phyloP scores from a whole-genome alignment of 2,329 filamentous ascomycete species.

The Botryosphaeria dothidea region DNA sequence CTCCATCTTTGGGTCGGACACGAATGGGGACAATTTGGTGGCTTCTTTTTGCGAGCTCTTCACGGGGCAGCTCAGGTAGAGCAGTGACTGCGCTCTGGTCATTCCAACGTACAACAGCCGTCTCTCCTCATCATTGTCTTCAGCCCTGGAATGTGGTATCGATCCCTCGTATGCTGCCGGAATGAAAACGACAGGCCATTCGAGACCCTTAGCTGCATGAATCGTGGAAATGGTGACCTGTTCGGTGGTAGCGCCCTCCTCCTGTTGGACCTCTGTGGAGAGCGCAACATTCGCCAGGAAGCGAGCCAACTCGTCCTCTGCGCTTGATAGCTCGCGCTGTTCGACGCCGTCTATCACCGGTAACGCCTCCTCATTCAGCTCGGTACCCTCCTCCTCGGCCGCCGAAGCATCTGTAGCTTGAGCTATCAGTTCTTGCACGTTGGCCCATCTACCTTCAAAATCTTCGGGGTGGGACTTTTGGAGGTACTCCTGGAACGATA shows the following conservation, averaged over 20 bases:
- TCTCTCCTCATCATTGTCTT: conserved; percentile 85
- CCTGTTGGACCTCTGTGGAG: conserved; percentile 73
- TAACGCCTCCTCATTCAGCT: conserved; percentile 51
- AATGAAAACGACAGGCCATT: conserved; percentile 95
- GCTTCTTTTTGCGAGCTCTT: conserved; percentile 64
- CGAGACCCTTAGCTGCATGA: conserved; percentile 90
- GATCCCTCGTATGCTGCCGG: conserved; percentile 87
- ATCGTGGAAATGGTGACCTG: conserved; percentile 93
- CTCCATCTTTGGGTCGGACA: conserved; percentile 58
- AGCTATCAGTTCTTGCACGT: conserved; percentile 82
- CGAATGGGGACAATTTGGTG: conserved; percentile 70
- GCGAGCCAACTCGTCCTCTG: conserved; percentile 67
- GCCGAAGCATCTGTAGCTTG: conserved; percentile 72
- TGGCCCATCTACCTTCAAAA: conserved; percentile 78
- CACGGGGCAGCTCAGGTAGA: conserved; percentile 81
- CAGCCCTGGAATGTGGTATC: conserved; percentile 83
- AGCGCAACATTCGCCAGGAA: conserved; percentile 91
- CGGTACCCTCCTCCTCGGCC: conserved; percentile 43
- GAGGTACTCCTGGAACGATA: conserved; percentile 74
- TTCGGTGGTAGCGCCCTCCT: conserved; percentile 56
- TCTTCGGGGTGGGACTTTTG: conserved; percentile 71
- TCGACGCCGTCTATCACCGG: conserved; percentile 71
- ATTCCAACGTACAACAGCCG: conserved; percentile 92
- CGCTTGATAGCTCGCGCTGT: conserved; percentile 53
- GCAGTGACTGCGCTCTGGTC: conserved; percentile 83